Conservation (phyloP, 2,329 filamentous ascomycete species). For the Penicillium griseofulvum region DNA sequence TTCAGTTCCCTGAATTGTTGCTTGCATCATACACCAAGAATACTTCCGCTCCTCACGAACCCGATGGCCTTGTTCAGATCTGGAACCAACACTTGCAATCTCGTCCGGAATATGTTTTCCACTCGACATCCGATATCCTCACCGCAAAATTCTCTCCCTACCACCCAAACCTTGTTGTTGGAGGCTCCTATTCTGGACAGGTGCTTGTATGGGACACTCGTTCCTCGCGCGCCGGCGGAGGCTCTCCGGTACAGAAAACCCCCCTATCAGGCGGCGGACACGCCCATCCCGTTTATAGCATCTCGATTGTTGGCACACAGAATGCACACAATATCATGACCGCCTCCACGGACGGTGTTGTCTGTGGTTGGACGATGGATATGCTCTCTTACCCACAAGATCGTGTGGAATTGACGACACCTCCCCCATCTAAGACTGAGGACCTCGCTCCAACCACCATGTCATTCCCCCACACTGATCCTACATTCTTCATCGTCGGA, state of each 20-base stretch:
- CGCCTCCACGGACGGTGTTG: conserved; percentile 91
- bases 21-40: conserved; percentile 97
- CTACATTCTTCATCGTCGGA: conserved; percentile 95
- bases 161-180: conserved; percentile 92
- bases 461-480: conserved; percentile 90
- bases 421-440: conserved; percentile 83
- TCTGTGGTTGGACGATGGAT: conserved; percentile 96
- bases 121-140: conserved; percentile 91
- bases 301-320: conserved; percentile 94
- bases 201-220: conserved; percentile 96
- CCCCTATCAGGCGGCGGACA: conserved; percentile 92
- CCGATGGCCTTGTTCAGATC: conserved; percentile 88
- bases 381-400: conserved; percentile 98
- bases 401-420: conserved; percentile 81
- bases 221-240: conserved; percentile 67
- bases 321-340: conserved; percentile 99
- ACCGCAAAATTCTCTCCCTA: conserved; percentile 98
- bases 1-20: conserved; percentile 78
- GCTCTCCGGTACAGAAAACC: conserved; percentile 85
- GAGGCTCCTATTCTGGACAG: conserved; percentile 94
- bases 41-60: conserved; percentile 87
- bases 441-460: conserved; percentile 93
- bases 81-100: conserved; percentile 97
- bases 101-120: conserved; percentile 92
- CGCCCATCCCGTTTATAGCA: conserved; percentile 92